These are phyloP conservation scores for Yamadazyma sp. DNA, from an alignment of 1,139 yeast genomes.

Conservation along the genomic window DNA sequence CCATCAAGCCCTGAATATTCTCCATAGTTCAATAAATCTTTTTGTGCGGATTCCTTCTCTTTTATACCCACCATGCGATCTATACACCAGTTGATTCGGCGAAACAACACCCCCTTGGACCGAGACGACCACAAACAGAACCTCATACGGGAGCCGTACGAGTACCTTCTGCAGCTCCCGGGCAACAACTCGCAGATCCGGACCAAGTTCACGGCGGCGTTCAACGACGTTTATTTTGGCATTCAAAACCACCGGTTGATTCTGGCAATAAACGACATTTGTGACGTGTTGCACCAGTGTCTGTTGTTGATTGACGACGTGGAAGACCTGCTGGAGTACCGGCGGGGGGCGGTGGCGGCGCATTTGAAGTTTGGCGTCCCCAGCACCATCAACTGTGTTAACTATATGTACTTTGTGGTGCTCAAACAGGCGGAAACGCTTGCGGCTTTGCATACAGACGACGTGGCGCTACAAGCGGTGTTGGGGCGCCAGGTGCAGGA, in stretches of 20 bases:
- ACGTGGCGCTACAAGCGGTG: slow-evolving; percentile 8
- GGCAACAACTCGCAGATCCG: slow-evolving; percentile 35
- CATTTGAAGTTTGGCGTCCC: slow-evolving; percentile 77
- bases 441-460: slow-evolving; percentile 17
- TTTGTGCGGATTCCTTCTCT: too few relatives aligned
- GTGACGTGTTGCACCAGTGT: slow-evolving; percentile 30
- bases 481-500: slow-evolving; percentile 17
- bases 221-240: slow-evolving; percentile 31
- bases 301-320: slow-evolving; percentile 69
- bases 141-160: slow-evolving; percentile 25
- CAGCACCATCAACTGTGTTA: slow-evolving; percentile 78
- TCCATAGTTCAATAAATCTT: too few relatives aligned
- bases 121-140: slow-evolving; percentile 11
- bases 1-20: slow-evolving; percentile 9
- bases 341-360: slow-evolving; percentile 80
- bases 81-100: slow-evolving; percentile 13
- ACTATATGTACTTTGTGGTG: slow-evolving; percentile 78
- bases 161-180: slow-evolving; percentile 29
- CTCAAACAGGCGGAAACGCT: slow-evolving; percentile 44
- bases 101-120: slow-evolving; percentile 14
- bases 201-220: slow-evolving; percentile 27
- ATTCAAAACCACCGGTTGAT: slow-evolving; percentile 21
- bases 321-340: slow-evolving; percentile 68
- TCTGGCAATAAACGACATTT: slow-evolving; percentile 22
- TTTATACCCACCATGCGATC: not conserved